These are phyloP conservation scores for Elaphomyces granulatus DNA, from an alignment of 495 filamentous ascomycete species.

Conservation along the genomic window DNA sequence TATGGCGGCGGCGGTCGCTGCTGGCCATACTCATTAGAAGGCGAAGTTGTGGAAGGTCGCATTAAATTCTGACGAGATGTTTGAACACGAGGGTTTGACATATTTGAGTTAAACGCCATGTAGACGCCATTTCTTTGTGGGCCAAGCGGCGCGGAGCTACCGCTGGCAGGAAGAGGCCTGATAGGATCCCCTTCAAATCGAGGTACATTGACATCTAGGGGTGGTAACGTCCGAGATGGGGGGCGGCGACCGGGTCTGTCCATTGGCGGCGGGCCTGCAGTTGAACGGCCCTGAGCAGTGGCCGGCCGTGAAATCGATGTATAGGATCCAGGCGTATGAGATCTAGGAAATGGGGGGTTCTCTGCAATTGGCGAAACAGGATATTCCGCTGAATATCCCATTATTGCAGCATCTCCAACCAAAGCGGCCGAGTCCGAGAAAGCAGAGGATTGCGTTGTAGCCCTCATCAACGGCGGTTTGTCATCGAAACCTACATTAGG, in stretches of 20 bases:
- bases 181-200: slow-evolving; percentile 3
- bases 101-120: slow-evolving; percentile 18
- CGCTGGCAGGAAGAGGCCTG: slow-evolving; percentile 2
- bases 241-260: slow-evolving; percentile 3
- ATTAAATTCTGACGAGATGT: neutral
- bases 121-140: slow-evolving; percentile 11
- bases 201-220: slow-evolving; percentile 3
- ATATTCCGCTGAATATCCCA: too few species aligned
- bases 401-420: slow-evolving; percentile 40
- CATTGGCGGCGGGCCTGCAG: neutral
- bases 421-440: slow-evolving; percentile 37
- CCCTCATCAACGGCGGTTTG: slow-evolving; percentile 21
- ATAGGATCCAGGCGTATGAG: slow-evolving; percentile 8
- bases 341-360: too few species aligned
- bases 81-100: neutral
- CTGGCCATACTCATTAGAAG: neutral
- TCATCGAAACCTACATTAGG: slow-evolving; percentile 22
- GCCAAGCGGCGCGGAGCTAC: slow-evolving; percentile 2
- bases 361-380: too few species aligned
- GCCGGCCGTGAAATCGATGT: slow-evolving; percentile 11
- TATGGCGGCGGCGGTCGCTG: slow-evolving; percentile 1
- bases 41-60: neutral
- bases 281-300: slow-evolving; percentile 1
- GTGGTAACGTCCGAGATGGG: slow-evolving; percentile 9
- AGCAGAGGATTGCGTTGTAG: slow-evolving; percentile 29